Evolutionary conservation across 441 rosid genomes (phyloP).

Genomic region (Hura crepitans): DNA sequence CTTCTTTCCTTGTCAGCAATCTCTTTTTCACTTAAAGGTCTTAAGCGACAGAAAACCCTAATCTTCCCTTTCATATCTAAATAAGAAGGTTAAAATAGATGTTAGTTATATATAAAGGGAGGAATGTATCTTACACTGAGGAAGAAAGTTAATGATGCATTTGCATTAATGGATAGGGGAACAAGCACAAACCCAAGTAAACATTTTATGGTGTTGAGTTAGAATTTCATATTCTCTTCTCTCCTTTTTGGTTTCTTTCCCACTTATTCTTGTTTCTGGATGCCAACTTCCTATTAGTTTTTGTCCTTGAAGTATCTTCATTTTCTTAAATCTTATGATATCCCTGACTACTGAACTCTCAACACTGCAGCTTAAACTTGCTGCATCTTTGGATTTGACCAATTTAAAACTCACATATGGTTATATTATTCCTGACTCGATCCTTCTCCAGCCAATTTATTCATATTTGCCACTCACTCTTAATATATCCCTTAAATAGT

Average conservation of each 20-base stretch:
- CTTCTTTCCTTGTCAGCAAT: constrained; percentile 46
- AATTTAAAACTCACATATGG: too few species aligned
- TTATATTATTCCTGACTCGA: too few species aligned
- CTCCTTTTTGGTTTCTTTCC: not conserved
- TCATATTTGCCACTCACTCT: too few species aligned
- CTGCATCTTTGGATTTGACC: too few species aligned
- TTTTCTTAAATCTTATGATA: too few species aligned
- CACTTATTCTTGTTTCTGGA: not conserved
- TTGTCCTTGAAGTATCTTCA: too few species aligned
- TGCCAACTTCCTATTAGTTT: not conserved
- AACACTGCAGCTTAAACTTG: too few species aligned
- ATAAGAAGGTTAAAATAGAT: constrained; percentile 6
- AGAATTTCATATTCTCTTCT: not conserved
- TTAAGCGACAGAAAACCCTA: constrained; percentile 82
- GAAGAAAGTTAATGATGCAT: not conserved
- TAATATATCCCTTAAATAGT: too few species aligned
- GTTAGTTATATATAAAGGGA: not conserved
- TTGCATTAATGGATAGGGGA: not conserved
- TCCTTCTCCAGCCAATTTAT: too few species aligned
- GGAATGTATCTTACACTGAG: not conserved
- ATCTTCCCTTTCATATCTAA: constrained; percentile 97
- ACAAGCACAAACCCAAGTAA: not conserved
- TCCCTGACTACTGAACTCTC: too few species aligned
- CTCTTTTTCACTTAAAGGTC: constrained; percentile 84
- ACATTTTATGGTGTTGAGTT: not conserved